phyloP scores from a whole-genome alignment of 148 eudicot genomes.

The Camellia lanceoleosa region DNA sequence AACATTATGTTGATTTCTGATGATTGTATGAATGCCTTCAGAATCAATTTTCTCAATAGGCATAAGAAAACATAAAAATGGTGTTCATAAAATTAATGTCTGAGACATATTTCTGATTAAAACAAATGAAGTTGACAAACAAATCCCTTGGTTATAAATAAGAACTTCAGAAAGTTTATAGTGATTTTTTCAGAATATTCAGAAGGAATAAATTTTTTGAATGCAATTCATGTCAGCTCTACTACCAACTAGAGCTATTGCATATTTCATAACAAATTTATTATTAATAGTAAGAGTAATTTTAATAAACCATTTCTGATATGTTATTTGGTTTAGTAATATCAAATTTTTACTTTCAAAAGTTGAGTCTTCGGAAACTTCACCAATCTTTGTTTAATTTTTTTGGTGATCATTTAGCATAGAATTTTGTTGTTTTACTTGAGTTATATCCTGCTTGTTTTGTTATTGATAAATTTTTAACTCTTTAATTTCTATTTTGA shows the following conservation, averaged over 20 bases:
- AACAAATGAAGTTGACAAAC: background rate
- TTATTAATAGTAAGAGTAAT: background rate
- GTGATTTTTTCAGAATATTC: background rate
- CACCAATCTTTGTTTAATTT: background rate
- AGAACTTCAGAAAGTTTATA: background rate
- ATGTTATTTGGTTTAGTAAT: background rate
- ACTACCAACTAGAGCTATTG: background rate
- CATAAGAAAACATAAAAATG: background rate
- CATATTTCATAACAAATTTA: background rate
- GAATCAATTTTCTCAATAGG: too few species aligned
- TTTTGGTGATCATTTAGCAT: too few species aligned
- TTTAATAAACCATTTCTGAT: background rate
- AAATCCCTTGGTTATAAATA: background rate
- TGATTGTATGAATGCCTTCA: too few species aligned
- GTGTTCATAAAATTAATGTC: background rate
- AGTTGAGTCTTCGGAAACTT: background rate
- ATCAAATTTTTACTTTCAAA: background rate
- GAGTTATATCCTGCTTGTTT: too few species aligned
- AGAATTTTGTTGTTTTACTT: too few species aligned
- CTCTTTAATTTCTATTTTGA: too few species aligned
- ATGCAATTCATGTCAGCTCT: background rate
- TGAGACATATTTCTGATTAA: background rate
- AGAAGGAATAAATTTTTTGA: background rate
- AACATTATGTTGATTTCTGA: too few species aligned
- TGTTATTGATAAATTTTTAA: too few species aligned